A percentile compares a stretch with the other conserved stretches of the same genome.
Conservation (phyloP, 169 alveolate genomes). For the Plasmodium gallinaceum region DNA sequence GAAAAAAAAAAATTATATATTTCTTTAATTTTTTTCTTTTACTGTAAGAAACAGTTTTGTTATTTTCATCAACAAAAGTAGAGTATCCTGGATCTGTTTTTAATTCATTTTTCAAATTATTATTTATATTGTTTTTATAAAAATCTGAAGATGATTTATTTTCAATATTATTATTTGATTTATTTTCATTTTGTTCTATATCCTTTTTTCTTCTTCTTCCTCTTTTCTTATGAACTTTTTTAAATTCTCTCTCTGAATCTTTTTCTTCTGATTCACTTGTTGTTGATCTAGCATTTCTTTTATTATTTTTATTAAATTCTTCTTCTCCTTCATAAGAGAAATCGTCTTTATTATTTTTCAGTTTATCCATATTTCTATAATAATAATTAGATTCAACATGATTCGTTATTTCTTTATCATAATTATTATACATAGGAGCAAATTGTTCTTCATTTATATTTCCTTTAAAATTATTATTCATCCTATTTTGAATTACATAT, state of each 20-base stretch:
- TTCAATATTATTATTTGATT: slow-evolving; percentile 1
- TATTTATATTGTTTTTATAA: neutral
- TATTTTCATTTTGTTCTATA: slow-evolving; percentile 6
- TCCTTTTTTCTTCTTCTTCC: slow-evolving; percentile 68
- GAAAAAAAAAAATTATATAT: too few species aligned
- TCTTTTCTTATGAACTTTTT: slow-evolving; percentile 27
- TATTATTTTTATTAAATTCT: slow-evolving; percentile 17
- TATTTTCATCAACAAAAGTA: slow-evolving; percentile 63
- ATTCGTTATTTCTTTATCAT: slow-evolving; percentile 31
- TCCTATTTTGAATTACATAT: slow-evolving; percentile 12
- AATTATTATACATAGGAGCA: neutral
- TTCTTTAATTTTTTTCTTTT: slow-evolving; percentile 16
- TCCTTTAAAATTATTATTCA: slow-evolving; percentile 23
- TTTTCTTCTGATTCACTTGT: slow-evolving; percentile 52
- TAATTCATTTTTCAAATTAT: slow-evolving; percentile 14
- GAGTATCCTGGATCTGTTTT: slow-evolving; percentile 40
- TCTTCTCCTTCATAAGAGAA: slow-evolving; percentile 34
- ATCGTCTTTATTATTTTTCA: slow-evolving; percentile 30
- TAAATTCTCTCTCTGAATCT: slow-evolving; percentile 33
- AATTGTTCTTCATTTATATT: slow-evolving; percentile 29
- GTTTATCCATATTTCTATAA: slow-evolving; percentile 33
- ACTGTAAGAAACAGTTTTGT: slow-evolving; percentile 62
- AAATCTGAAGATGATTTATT: neutral
- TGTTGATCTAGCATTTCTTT: slow-evolving; percentile 27
- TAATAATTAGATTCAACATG: slow-evolving; percentile 16